phyloP scores from a whole-genome alignment of 2,329 filamentous ascomycete genomes.

The Aspergillus transmontanensis region DNA sequence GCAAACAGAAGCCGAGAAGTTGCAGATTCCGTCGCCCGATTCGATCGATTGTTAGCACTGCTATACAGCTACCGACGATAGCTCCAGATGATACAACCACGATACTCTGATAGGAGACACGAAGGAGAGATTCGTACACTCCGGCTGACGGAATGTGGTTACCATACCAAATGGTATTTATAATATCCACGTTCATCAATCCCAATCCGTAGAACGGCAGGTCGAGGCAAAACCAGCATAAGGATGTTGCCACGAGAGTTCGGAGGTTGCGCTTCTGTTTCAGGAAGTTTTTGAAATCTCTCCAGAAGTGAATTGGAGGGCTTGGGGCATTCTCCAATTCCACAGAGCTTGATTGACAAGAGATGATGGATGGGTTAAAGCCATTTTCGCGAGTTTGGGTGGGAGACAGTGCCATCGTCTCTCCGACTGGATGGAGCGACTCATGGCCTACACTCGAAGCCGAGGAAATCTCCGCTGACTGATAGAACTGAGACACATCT shows the following conservation, averaged over 20 bases:
- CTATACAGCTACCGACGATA: not conserved
- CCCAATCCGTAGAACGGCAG: not conserved
- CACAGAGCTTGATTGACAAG: not conserved
- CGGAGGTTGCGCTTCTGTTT: not conserved
- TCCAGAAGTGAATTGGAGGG: not conserved
- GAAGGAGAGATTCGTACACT: not conserved
- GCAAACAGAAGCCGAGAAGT: not conserved
- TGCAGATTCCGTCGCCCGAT: not conserved
- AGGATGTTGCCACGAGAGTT: not conserved
- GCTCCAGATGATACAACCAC: not conserved
- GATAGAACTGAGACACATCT: not conserved
- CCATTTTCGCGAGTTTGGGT: not conserved
- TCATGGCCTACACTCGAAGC: not conserved
- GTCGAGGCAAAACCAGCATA: not conserved
- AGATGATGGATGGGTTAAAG: not conserved
- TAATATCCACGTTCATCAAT: not conserved
- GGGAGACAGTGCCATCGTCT: not conserved
- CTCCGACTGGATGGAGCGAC: not conserved
- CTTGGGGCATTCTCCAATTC: not conserved
- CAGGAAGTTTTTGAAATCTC: not conserved
- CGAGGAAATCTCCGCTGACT: not conserved
- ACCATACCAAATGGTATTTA: not conserved
- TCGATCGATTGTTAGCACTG: not conserved
- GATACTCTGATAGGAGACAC: not conserved
- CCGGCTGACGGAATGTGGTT: not conserved